These are phyloP conservation scores for Trichoderma guizhouense DNA, from an alignment of 2,329 filamentous ascomycete species.

Conservation along the genomic window DNA sequence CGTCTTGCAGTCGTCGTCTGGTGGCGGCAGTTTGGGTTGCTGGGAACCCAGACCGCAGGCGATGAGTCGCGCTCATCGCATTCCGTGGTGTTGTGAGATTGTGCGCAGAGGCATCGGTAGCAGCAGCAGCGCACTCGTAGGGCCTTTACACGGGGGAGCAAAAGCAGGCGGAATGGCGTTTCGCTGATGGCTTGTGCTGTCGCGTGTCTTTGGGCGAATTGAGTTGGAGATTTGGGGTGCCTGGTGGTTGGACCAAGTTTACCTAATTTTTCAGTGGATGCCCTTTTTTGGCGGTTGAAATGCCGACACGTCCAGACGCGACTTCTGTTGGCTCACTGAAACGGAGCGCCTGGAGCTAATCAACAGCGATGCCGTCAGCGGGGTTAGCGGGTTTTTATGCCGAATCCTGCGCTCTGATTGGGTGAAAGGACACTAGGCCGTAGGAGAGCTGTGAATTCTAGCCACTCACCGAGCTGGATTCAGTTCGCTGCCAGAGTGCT, in stretches of 20 bases:
- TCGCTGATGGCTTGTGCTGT: neutral
- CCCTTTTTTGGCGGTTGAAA: constrained; percentile 20
- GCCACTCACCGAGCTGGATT: neutral
- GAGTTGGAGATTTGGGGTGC: neutral
- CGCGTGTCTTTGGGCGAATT: constrained; percentile 12
- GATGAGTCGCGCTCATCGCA: constrained; percentile 82
- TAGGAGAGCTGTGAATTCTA: neutral
- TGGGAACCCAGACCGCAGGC: constrained; percentile 78
- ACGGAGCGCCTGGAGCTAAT: neutral
- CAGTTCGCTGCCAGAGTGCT: neutral
- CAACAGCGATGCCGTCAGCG: constrained; percentile 5
- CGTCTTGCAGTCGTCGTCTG: constrained; percentile 29
- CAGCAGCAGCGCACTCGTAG: neutral
- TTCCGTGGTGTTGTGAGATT: constrained; percentile 39
- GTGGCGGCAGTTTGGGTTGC: constrained; percentile 61
- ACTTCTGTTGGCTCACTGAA: constrained; percentile 17
- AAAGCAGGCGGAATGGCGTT: constrained; percentile 1
- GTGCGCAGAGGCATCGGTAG: constrained; percentile 23
- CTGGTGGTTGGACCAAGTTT: constrained; percentile 16
- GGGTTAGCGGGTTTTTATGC: neutral
- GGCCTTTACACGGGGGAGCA: neutral
- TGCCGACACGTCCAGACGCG: constrained; percentile 41
- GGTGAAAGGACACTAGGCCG: neutral
- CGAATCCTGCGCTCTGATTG: neutral
- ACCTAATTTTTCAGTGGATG: constrained; percentile 18